A percentile compares a stretch with the other conserved stretches of the same genome.
Evolutionary conservation across 2,329 filamentous ascomycete species (phyloP).

Genomic region (Corniculantispora saksenae): DNA sequence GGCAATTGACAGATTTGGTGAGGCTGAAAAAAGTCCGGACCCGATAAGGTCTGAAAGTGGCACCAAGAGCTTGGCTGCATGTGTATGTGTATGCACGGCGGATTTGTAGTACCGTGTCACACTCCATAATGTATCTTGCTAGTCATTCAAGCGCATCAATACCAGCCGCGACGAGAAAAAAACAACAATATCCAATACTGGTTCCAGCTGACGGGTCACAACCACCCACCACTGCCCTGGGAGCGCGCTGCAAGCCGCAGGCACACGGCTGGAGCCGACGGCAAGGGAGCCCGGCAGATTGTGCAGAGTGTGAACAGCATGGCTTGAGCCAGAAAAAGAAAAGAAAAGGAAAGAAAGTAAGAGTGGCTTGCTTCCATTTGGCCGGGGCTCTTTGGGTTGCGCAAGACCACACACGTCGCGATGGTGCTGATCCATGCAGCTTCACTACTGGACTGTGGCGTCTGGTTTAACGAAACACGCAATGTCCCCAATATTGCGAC

Average conservation of each 20-base stretch:
- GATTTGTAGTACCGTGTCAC: not conserved
- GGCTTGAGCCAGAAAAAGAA: not conserved
- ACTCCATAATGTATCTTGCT: not conserved
- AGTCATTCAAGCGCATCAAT: conserved; percentile 22
- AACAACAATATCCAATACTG: not conserved
- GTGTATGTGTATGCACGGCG: not conserved
- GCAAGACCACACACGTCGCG: not conserved
- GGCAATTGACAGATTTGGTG: not conserved
- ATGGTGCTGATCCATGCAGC: not conserved
- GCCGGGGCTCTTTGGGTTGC: not conserved
- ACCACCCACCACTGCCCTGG: not conserved
- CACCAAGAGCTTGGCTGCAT: not conserved
- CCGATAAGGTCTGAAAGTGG: not conserved
- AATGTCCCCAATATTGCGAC: not conserved
- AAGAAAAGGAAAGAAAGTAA: too few relatives aligned
- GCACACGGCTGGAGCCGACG: not conserved
- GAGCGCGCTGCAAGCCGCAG: not conserved
- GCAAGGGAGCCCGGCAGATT: conserved; percentile 4
- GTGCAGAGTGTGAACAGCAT: too few relatives aligned
- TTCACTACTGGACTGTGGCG: not conserved
- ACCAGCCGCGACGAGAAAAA: conserved; percentile 8
- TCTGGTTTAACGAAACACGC: not conserved
- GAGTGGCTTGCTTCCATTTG: conserved; percentile 12
- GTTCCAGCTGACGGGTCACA: not conserved
- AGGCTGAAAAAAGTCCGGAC: not conserved